Percentiles rank a stretch among this genome's conserved stretches.
Conservation (phyloP, 2,329 filamentous ascomycete species). For the Orbilia blumenaviensis region DNA sequence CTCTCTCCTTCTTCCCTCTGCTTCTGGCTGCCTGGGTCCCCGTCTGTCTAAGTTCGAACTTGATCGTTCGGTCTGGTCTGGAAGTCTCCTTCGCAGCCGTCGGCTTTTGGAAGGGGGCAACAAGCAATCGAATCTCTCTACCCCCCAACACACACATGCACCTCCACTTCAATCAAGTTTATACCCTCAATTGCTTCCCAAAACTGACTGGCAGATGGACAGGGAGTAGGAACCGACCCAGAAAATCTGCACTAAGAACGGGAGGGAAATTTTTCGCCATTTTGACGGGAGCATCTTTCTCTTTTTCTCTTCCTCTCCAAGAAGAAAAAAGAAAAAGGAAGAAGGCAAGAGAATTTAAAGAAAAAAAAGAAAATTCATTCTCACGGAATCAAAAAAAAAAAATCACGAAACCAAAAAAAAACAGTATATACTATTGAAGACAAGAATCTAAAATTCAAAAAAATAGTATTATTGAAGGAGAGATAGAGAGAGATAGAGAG, state of each 20-base stretch:
- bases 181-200: conserved; percentile 18
- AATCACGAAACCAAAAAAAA: not conserved
- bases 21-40: not conserved
- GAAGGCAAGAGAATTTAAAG: not conserved
- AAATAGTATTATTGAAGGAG: too few species aligned
- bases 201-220: conserved; percentile 23
- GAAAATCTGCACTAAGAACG: conserved; percentile 1
- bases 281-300: not conserved
- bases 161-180: not conserved
- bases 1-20: not conserved
- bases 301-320: too few species aligned
- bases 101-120: conserved; percentile 34
- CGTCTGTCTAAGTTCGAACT: conserved; percentile 10
- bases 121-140: too few species aligned
- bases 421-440: too few species aligned
- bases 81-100: conserved; percentile 18
- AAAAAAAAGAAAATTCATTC: not conserved
- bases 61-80: conserved; percentile 25
- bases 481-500: too few species aligned
- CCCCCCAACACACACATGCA: conserved; percentile 12
- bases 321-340: conserved; percentile 11
- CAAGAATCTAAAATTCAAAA: too few species aligned
- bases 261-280: not conserved
- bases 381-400: not conserved
- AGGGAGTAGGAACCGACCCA: conserved; percentile 7